Base-by-base conservation (phyloP, 495 filamentous ascomycete species). In the Penicillium mononematosum region DNA sequence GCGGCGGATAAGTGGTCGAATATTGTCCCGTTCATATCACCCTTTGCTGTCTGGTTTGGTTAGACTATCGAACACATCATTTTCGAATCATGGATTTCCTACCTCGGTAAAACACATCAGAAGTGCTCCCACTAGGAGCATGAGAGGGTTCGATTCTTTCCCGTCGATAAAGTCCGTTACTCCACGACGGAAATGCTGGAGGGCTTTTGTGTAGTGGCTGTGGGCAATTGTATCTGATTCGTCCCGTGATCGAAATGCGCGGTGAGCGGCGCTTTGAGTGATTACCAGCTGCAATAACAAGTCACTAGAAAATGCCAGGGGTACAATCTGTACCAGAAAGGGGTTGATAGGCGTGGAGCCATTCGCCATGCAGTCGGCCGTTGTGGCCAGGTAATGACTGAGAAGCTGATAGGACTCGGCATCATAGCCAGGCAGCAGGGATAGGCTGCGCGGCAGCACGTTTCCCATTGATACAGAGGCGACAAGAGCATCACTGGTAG, bases 101-200 rank as follows among this genome's bases (percentile, higher is more conserved):
- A 74, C 71, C 69, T 74, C 71, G 12, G 71, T 74, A 47, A 74
- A 74, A 51, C 71, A 74, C 71, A 74, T 74, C 2, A 74, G 45
- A 36, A 74, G 61, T 3, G 71, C 71, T 0, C 71, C 71, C 5
- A 74, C 65, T 11, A 71, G 65, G 3, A 74, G 53, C 65, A 74
- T 71, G 2, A 74, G 54, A 0, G 71, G 68, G 16, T 73, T 74
- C 0, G 70, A 58, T 20, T 74, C 71, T 39, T 69, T 74, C n/a
- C 71, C 71, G 9, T 73, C 65, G 24, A 74, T 67, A 31, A 74
- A 74, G 11, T 72, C 71, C 1, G 62, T 70, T 2, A 74, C 71
- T 4, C 66, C 70, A 14, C 62, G 59, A 17, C 71, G 63, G 47
- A 74, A 74, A 9, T 73, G 51, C 14, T 64, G 64, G 16, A 74